These are phyloP conservation scores for Rhodotorula sp. DNA, from an alignment of 1,284 basidiomycete species.

Conservation along the genomic window DNA sequence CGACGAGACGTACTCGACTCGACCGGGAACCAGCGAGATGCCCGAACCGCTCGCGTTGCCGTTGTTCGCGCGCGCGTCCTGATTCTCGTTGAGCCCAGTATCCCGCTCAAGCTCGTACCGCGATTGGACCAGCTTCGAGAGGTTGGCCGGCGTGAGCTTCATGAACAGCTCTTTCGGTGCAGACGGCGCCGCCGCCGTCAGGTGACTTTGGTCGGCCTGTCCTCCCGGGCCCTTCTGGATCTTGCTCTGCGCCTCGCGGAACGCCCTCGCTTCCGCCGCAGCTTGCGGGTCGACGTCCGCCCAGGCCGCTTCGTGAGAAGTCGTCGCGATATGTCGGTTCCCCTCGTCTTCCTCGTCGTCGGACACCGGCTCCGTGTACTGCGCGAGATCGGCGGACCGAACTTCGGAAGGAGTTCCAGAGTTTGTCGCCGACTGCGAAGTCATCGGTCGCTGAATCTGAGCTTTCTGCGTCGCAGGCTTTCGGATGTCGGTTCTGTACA, in stretches of 20 bases:
- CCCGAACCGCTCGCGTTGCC: constrained; percentile 35
- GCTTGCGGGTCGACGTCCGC: constrained; percentile 69
- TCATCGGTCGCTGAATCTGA: constrained; percentile 48
- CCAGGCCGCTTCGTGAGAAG: constrained; percentile 72
- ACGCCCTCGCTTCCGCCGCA: constrained; percentile 62
- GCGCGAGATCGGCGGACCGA: constrained; percentile 47
- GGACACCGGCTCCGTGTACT: constrained; percentile 79
- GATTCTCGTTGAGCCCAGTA: constrained; percentile 21
- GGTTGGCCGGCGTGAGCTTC: constrained; percentile 65
- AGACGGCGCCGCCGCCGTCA: constrained; percentile 43
- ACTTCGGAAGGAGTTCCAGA: constrained; percentile 40
- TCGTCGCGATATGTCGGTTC: constrained; percentile 63
- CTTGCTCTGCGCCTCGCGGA: constrained; percentile 73
- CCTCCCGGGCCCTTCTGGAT: constrained; percentile 44
- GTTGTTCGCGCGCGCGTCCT: background rate
- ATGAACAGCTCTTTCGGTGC: constrained; percentile 66
- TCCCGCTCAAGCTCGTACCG: constrained; percentile 39
- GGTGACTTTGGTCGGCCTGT: constrained; percentile 2
- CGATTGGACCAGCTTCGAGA: constrained; percentile 44
- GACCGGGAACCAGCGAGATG: constrained; percentile 25
- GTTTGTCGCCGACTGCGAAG: constrained; percentile 40
- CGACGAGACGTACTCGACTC: constrained; percentile 60
- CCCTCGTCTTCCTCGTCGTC: constrained; percentile 79
- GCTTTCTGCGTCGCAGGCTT: constrained; percentile 61
- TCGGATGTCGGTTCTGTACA: constrained; percentile 73